Percentiles rank a stretch among this genome's conserved stretches.
These are phyloP conservation scores for Populus tomentosa DNA, from an alignment of 441 rosid genomes.

Conservation along the genomic window DNA sequence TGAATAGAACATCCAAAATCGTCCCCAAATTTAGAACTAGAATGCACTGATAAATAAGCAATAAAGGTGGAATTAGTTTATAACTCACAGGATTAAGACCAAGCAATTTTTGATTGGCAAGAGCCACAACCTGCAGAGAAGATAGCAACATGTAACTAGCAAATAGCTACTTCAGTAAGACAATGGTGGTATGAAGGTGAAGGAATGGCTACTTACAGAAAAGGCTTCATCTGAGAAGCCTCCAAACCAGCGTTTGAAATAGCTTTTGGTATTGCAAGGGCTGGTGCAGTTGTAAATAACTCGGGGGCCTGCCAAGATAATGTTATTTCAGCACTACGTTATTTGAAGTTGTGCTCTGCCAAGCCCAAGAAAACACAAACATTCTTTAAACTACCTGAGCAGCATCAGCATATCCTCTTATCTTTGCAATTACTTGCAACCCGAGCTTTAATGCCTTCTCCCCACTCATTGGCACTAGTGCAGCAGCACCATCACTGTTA, in stretches of 20 bases:
- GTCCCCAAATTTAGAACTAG: neutral
- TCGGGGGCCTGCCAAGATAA: conserved; percentile 65
- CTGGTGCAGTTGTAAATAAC: conserved; percentile 85
- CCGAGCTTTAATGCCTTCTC: conserved; percentile 72
- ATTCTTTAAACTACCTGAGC: conserved; percentile 62
- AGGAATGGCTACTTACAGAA: conserved; percentile 50
- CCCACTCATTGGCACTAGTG: conserved; percentile 81
- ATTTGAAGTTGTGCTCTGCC: neutral
- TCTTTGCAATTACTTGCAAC: conserved; percentile 75
- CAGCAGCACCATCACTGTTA: conserved; percentile 96
- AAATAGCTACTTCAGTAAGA: conserved; percentile 3
- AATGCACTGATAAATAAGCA: neutral
- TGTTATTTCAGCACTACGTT: neutral
- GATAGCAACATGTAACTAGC: conserved; percentile 4
- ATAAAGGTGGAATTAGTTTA: neutral
- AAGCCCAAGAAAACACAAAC: neutral
- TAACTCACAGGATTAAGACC: conserved; percentile 66
- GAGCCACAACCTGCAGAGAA: conserved; percentile 81
- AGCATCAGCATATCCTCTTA: conserved; percentile 86
- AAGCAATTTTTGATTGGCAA: conserved; percentile 81
- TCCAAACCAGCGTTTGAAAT: conserved; percentile 70
- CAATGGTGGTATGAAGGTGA: neutral
- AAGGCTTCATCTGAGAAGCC: conserved; percentile 92
- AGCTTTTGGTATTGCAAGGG: conserved; percentile 87
- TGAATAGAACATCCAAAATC: conserved; percentile 2